Evolutionary conservation across 2,329 filamentous ascomycete genomes (phyloP).

Genomic region (Botrytis paeoniae): DNA sequence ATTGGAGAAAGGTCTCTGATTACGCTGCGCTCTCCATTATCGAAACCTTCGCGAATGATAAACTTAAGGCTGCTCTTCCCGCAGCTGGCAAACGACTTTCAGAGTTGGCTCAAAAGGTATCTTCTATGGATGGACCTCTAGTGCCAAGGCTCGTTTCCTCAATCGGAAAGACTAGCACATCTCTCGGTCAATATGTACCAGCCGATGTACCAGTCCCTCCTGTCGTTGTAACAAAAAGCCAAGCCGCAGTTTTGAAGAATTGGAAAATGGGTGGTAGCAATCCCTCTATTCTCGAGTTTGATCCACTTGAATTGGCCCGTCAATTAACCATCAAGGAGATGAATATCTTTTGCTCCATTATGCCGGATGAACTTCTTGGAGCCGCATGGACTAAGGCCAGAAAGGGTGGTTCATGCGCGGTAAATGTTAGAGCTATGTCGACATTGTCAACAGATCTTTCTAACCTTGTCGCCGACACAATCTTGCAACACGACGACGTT

Average conservation of each 20-base stretch:
- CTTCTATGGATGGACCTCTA: constrained; percentile 66
- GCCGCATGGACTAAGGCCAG: constrained; percentile 82
- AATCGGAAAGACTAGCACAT: constrained; percentile 82
- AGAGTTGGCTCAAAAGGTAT: constrained; percentile 77
- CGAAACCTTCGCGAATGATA: constrained; percentile 72
- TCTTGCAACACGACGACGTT: constrained; percentile 80
- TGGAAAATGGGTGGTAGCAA: constrained; percentile 70
- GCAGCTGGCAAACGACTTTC: constrained; percentile 76
- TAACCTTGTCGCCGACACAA: constrained; percentile 89
- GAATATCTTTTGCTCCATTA: constrained; percentile 83
- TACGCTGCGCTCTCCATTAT: constrained; percentile 73
- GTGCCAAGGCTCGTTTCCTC: constrained; percentile 82
- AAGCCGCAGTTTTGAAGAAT: constrained; percentile 66
- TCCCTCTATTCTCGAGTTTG: constrained; percentile 83
- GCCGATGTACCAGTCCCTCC: constrained; percentile 69
- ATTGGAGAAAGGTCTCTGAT: constrained; percentile 86
- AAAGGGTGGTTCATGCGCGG: constrained; percentile 70
- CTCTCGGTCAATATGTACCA: constrained; percentile 66
- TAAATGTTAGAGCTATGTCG: constrained; percentile 93
- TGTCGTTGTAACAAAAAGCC: constrained; percentile 70
- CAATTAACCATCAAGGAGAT: constrained; percentile 94
- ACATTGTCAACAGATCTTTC: constrained; percentile 87
- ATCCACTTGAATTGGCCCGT: constrained; percentile 83
- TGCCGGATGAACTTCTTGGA: constrained; percentile 85
- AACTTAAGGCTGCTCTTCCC: constrained; percentile 66